Evolutionary conservation across 1,139 yeast genomes (phyloP), one percentile per base, ranked within the genome.

Genomic region (Yamadazyma dushanensis): DNA sequence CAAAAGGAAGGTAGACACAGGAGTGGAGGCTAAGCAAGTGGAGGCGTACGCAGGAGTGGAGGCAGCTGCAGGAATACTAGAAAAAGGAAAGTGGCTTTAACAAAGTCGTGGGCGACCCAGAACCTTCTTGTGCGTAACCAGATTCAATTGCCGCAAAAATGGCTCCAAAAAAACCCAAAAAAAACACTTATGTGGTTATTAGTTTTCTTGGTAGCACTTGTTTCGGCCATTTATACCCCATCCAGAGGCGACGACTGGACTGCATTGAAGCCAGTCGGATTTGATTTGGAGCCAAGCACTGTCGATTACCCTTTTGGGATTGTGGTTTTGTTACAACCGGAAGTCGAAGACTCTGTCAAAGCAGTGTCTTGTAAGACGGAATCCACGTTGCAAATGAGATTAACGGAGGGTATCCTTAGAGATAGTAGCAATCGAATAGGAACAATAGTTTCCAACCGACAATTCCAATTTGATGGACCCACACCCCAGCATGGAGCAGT

Each of bases 401-500:
- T 68, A 26, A 44, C 49, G 7, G 63, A 61, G 24, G 65, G 70
- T 2, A 53, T 66, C 16, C 55, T 70, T 36, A 51, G 57, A 27
- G 74, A 70, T 45, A 46, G 62, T 9, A 57, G 51, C 24, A 54
- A 57, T 32, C 51, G 73, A 43, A 61, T 68, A 34, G 76, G 74
- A 3, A 57, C 71, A 16, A 67, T 70, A 44, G 75, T 69, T 13
- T 56, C 66, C 2, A 63, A 63, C 35, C 62, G 60, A 36, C 74
- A 70, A 46, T 65, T 70, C 47, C 75, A 67, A 49, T 70, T 70
- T 41, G 76, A 70, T 45, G 72, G 73, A 3, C 71, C 73, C 11
- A 58, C 65, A 16, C 74, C 73, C 25, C 73, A 65, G 49, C 56
- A 57, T 42, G 73, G 73, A 15, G 51, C 73, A 7, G 45, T 67